Percentiles rank a stretch among this genome's conserved stretches.
Conservation (phyloP, 495 filamentous ascomycete species). For the Hypoxylon fragiforme region DNA sequence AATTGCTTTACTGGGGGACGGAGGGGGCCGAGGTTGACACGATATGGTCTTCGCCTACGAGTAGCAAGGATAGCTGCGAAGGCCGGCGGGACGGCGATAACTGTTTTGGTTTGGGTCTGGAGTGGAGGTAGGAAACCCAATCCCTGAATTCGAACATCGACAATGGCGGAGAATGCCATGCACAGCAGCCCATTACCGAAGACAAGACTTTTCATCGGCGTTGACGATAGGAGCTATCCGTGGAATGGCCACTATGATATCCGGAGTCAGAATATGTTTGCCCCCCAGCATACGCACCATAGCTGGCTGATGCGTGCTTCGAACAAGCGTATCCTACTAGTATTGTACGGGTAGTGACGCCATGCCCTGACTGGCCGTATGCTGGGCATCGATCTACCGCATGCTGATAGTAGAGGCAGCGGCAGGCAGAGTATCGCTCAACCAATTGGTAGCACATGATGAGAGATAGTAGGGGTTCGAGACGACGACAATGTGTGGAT, state of each 20-base stretch:
- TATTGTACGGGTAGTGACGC: conserved; percentile 71
- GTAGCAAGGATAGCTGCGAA: conserved; percentile 53
- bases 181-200: conserved; percentile 54
- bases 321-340: conserved; percentile 79
- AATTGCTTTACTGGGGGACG: conserved; percentile 30
- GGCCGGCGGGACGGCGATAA: conserved; percentile 46
- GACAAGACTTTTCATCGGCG: conserved; percentile 58
- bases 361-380: conserved; percentile 72
- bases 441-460: conserved; percentile 74
- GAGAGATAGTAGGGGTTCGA: conserved; percentile 17
- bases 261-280: conserved; percentile 56
- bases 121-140: conserved; percentile 55
- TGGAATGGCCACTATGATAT: conserved; percentile 53
- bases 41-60: conserved; percentile 52
- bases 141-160: conserved; percentile 48
- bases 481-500: conserved; percentile 13
- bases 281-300: conserved; percentile 25
- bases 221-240: conserved; percentile 45
- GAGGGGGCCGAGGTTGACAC: conserved; percentile 50
- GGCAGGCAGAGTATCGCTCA: conserved; percentile 78
- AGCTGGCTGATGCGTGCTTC: conserved; percentile 55
- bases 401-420: conserved; percentile 80
- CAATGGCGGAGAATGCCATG: conserved; percentile 50
- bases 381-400: conserved; percentile 72
- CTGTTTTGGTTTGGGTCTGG: conserved; percentile 43